These are phyloP conservation scores for Rhododendron mucronatum DNA, from an alignment of 148 eudicot species.

Conservation along the genomic window DNA sequence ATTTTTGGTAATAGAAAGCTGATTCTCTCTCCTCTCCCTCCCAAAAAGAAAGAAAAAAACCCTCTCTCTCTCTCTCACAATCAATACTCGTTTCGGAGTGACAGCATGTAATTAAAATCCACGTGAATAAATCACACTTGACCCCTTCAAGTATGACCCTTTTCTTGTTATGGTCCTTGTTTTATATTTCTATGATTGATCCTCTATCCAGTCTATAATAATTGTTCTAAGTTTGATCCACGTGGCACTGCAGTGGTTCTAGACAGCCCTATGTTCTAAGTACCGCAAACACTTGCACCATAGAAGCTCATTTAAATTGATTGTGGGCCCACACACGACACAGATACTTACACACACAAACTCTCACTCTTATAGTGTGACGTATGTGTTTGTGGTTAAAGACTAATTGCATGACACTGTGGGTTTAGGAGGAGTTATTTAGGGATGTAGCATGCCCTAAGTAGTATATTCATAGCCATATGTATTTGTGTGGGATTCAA, in stretches of 20 bases:
- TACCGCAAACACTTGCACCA: neutral
- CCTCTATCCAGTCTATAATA: neutral
- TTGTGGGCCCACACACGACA: neutral
- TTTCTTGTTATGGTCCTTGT: neutral
- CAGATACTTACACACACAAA: neutral
- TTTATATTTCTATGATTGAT: neutral
- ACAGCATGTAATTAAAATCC: neutral
- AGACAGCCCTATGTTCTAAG: neutral
- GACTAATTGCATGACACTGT: too few relatives aligned
- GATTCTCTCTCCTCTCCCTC: neutral
- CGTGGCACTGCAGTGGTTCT: neutral
- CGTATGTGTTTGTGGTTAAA: too few relatives aligned
- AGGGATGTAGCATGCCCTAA: too few relatives aligned
- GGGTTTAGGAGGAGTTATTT: too few relatives aligned
- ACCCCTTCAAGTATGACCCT: neutral
- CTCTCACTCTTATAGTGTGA: neutral
- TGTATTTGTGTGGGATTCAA: too few relatives aligned
- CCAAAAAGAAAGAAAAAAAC: neutral
- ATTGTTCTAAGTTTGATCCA: neutral
- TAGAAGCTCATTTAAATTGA: too few relatives aligned
- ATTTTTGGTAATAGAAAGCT: neutral
- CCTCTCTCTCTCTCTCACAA: neutral
- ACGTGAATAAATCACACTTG: neutral
- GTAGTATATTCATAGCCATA: too few relatives aligned
- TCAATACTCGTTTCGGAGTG: neutral